Conservation (phyloP, 306 rosid genomes). For the Vachellia collinsii region DNA sequence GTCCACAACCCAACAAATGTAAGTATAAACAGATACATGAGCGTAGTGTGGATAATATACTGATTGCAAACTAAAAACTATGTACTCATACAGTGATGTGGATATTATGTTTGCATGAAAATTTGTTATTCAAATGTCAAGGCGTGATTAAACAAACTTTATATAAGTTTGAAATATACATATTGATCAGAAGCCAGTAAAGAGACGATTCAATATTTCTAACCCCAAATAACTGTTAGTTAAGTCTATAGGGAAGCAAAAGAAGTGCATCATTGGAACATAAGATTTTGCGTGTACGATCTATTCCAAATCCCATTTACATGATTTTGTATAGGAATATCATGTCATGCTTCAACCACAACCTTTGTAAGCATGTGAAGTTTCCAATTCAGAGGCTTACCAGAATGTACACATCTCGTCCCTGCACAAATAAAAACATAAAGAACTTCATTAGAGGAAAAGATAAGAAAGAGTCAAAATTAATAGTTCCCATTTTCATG, state of each 20-base stretch:
- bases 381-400: constrained; percentile 52
- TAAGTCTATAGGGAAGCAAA: not conserved
- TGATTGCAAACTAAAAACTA: not conserved
- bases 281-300: no score
- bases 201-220: not conserved
- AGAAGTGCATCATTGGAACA: not conserved
- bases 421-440: constrained; percentile 61
- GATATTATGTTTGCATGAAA: no score
- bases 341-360: constrained; percentile 25
- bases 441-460: constrained; percentile 34
- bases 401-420: constrained; percentile 93
- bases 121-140: not conserved
- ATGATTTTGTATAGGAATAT: constrained; percentile 6
- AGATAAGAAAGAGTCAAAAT: no score
- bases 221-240: not conserved
- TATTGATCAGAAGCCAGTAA: not conserved
- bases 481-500: no score
- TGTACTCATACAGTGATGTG: not conserved
- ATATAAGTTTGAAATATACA: not conserved
- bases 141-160: not conserved
- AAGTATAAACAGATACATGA: not conserved
- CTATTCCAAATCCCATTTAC: not conserved
- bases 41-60: not conserved
- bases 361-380: constrained; percentile 35
- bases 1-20: not conserved